Base-by-base conservation (phyloP, 441 rosid genomes). In the Populus hybrid region DNA sequence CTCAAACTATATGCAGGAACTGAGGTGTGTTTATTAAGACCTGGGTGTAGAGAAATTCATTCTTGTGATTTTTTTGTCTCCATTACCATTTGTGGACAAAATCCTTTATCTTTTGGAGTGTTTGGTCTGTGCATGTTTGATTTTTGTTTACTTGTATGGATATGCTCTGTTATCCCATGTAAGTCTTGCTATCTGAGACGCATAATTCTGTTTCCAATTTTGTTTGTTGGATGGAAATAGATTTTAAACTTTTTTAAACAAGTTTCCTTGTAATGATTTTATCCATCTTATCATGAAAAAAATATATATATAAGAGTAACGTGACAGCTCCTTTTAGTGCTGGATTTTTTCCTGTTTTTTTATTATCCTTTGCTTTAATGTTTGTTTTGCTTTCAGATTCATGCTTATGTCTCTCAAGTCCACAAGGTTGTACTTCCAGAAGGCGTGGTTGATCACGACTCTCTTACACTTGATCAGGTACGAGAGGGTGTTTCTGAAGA, bases 371-470 rank as follows among this genome's bases (percentile, higher is more conserved):
- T 45, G 56, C 56, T 7, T 4, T 45, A 45, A 45, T 45, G 56
- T 45, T 4, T 45, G 33, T 72, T 70, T 56, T 80, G 78, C 74
- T 69, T 85, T 75, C 88, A 94, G 98, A 87, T 96, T 83, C 86
- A 94, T 88, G 98, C 98, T 40, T 96, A 90, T 86, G 99, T 96
- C 74, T 96, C 98, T 6, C 97, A 92, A 90, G 98, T 86, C 70
- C 98, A 94, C 86, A 81, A 91, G 53, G 94, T 94, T 81, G 79
- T 86, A 78, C 94, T 96, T 79, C 98, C 98, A 36, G 94, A 92
- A 72, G 93, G 84, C 64, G 76, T 71, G 72, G 89, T 94, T 75
- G 93, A 96, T 81, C 87, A 87, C 65, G 91, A 92, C 64, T 80
- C 83, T 79, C 68, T 96, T 75, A 87, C 94, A 59, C 90, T 92